phyloP scores from a whole-genome alignment of 805 yeast genomes.

The Candida schatavii region DNA sequence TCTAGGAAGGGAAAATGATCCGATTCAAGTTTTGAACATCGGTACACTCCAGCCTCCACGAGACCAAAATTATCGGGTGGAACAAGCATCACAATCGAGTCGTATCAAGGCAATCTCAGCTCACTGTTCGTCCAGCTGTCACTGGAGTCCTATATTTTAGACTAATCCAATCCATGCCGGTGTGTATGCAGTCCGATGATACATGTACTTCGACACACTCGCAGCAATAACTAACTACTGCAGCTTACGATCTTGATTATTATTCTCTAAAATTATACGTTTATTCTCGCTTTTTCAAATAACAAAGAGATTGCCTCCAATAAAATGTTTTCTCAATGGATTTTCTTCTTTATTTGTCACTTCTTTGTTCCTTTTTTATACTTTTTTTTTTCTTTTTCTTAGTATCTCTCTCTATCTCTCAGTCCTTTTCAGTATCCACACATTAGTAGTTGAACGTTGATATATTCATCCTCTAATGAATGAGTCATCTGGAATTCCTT shows the following conservation, averaged over 20 bases:
- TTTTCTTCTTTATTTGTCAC: background rate
- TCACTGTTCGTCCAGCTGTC: background rate
- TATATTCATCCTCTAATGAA: slow-evolving; percentile 45
- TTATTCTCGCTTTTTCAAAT: too few relatives aligned
- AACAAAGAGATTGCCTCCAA: too few relatives aligned
- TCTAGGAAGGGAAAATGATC: slow-evolving; percentile 75
- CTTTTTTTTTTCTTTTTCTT: background rate
- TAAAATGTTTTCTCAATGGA: too few relatives aligned
- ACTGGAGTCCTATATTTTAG: background rate
- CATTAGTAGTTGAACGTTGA: background rate
- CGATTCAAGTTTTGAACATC: slow-evolving; percentile 77
- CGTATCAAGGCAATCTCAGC: too few relatives aligned
- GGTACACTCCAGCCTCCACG: slow-evolving; percentile 80
- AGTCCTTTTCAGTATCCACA: background rate
- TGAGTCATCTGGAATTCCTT: slow-evolving; percentile 82
- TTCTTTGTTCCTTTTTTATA: background rate
- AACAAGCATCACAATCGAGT: slow-evolving; percentile 56
- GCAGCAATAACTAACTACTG: background rate
- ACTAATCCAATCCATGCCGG: too few relatives aligned
- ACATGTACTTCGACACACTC: background rate
- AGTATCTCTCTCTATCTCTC: background rate
- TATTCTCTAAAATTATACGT: too few relatives aligned
- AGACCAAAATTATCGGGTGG: slow-evolving; percentile 93
- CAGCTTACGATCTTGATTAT: too few relatives aligned
- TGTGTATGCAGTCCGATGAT: too few relatives aligned